Evolutionary conservation across 2,329 filamentous ascomycete genomes (phyloP), one percentile per base, ranked within the genome.

Genomic region (Penicillium vulpinum): DNA sequence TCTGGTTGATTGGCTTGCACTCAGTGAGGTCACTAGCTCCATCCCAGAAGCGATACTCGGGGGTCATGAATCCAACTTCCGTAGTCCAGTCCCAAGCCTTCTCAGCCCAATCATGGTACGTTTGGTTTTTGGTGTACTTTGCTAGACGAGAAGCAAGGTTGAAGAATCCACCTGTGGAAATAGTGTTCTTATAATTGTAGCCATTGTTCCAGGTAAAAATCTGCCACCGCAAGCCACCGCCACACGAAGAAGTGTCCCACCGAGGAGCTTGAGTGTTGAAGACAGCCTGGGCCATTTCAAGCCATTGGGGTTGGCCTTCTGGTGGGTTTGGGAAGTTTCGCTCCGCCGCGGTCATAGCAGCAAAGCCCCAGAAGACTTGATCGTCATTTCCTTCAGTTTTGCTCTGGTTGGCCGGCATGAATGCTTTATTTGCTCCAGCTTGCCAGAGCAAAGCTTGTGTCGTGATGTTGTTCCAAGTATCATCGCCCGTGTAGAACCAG

Each of bases 221-320:
- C 53, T 73, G 70, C 70, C 70, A 73, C 5, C 67, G 63, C 62
- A 96, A 75, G 10, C 91, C 91, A 48, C 91, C 91, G 45, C 77
- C 79, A 72, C 91, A 96, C 0, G 79, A 80, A 0, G 75, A 67
- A 2, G 75, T 77, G 64, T 94, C 87, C 88, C 90, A 93, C 22
- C 90, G 84, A 21, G 75, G 74, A 2, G 84, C 85, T 67, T 91
- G 91, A 49, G 88, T 86, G 76, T 93, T 91, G 74, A 93, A 95
- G 2, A 91, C 88, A 11, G 88, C 88, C 72, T 92, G 88, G 0
- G 84, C 87, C 51, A 94, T 81, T 7, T 87, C 85, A n/a, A 94
- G 81, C 89, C 89, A 96, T 59, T 88, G 86, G 0, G 88, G 85
- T 51, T 86, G 70, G 56, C 81, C 83, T 0, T 78, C 62, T 0